Evolutionary conservation across 2,329 filamentous ascomycete species (phyloP).

Genomic region (Apiospora marii): DNA sequence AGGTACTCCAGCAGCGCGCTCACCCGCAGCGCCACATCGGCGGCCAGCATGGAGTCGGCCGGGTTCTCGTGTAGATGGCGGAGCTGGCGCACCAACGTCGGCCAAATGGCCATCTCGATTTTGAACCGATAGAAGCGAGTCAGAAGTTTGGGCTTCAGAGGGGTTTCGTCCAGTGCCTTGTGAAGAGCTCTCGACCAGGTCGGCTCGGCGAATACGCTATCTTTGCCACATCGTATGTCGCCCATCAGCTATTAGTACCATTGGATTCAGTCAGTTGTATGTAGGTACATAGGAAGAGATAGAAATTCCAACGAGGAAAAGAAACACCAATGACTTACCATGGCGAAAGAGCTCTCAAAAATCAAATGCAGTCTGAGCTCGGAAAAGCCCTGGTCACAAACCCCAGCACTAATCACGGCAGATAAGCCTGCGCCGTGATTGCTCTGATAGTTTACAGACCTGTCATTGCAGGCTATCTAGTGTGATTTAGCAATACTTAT

Average conservation of each 20-base stretch:
- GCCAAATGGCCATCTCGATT: conserved; percentile 39
- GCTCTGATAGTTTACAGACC: conserved; percentile 38
- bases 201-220: conserved; percentile 36
- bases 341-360: conserved; percentile 40
- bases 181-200: conserved; percentile 36
- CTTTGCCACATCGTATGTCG: conserved; percentile 37
- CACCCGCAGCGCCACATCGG: conserved; percentile 35
- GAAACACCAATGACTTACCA: conserved; percentile 32
- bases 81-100: conserved; percentile 36
- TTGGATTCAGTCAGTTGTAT: too few relatives aligned
- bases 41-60: conserved; percentile 35
- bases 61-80: conserved; percentile 33
- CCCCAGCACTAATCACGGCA: conserved; percentile 37
- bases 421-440: conserved; percentile 39
- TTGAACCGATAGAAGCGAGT: conserved; percentile 37
- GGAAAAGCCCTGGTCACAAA: conserved; percentile 35
- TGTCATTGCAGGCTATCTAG: conserved; percentile 37
- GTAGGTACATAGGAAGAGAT: neutral
- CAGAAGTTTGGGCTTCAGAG: conserved; percentile 28
- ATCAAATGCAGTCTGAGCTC: conserved; percentile 37
- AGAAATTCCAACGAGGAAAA: conserved; percentile 3
- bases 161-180: conserved; percentile 33
- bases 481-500: neutral
- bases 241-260: conserved; percentile 35
- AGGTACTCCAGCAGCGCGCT: conserved; percentile 33